phyloP scores from a whole-genome alignment of 2,329 filamentous ascomycete species.

The Didymella glomerata region DNA sequence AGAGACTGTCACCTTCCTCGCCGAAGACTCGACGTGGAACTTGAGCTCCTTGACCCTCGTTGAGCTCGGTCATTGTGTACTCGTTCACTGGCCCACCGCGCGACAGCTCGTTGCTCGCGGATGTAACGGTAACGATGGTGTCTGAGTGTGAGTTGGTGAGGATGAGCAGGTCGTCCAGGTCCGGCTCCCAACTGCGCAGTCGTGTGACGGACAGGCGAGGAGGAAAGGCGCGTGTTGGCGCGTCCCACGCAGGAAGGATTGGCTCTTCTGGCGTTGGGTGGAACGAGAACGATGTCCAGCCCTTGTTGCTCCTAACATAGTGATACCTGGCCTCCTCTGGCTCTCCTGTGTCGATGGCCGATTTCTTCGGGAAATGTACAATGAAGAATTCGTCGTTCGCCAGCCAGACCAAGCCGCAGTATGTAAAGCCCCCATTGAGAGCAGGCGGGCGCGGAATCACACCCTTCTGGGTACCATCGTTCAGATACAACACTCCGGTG shows the following conservation, averaged over 20 bases:
- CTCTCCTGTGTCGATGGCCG: constrained; percentile 49
- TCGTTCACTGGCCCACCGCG: constrained; percentile 68
- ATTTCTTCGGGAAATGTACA: constrained; percentile 65
- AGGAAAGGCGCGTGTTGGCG: constrained; percentile 65
- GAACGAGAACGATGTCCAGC: constrained; percentile 69
- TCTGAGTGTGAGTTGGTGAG: constrained; percentile 81
- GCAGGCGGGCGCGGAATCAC: constrained; percentile 79
- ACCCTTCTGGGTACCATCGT: constrained; percentile 78
- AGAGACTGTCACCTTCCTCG: constrained; percentile 71
- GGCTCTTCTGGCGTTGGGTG: constrained; percentile 72
- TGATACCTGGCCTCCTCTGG: constrained; percentile 76
- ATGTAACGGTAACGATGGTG: constrained; percentile 80
- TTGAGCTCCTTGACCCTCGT: constrained; percentile 77
- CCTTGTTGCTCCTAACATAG: constrained; percentile 70
- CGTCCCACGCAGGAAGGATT: constrained; percentile 46
- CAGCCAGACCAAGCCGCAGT: constrained; percentile 86
- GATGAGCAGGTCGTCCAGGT: constrained; percentile 81
- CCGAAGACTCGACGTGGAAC: constrained; percentile 55
- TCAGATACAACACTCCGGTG: constrained; percentile 81
- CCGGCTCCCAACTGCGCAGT: constrained; percentile 80
- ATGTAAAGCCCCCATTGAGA: constrained; percentile 69
- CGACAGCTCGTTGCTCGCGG: constrained; percentile 73
- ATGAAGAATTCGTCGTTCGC: constrained; percentile 86
- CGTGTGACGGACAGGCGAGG: constrained; percentile 82
- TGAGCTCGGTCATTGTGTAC: constrained; percentile 77